Base-by-base conservation (phyloP, 345 rosid species). In the Citrus australasica region DNA sequence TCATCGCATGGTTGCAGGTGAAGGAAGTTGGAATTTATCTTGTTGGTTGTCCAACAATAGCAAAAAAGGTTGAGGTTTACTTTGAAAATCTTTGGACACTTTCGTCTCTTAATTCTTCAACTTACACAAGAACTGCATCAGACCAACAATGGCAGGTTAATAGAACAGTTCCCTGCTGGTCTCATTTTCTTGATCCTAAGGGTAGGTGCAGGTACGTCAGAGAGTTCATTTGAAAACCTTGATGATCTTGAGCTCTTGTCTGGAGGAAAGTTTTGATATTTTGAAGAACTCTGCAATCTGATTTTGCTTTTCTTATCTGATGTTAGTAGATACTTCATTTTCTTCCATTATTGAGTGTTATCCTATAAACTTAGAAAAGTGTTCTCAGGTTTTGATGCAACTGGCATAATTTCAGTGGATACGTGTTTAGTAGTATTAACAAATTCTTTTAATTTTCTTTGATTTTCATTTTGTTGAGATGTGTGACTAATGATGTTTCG, bases 141-240 rank as follows among this genome's bases (percentile, higher is more conserved):
- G 97, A 93, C 84, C 92, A 89, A 27, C 90, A 86, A 69, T 94
- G 98, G 97, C 90, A 91, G 85, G 58, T 85, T 69, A 85, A 86
- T 55, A 90, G 95, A 84, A 84, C 85, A 70, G 97, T 91, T 77
- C 98, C 97, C n/a, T 93, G 98, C 74, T 93, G 97, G 97, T 94
- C 97, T 0, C 97, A 88, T 89, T 93, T 93, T 83, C 76, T 94
- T 63, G 78, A 83, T 76, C 37, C 55, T 3, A 82, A 87, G 79
- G 82, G 40, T 76, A 86, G 94, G 46, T 90, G 97, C 87, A 83
- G 83, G 95, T 92, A 87, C 69, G 83, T 77, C 19, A 9, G 11
- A 32, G 48, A 55, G 33, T 62, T 71, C 68, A 30, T 76, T 65
- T 76, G 24, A 66, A 48, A 55, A 42, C 25, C 55, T n/a, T 40